These are phyloP conservation scores for Isochrysis galbana DNA, from an alignment of 78 protist species.

Conservation along the genomic window DNA sequence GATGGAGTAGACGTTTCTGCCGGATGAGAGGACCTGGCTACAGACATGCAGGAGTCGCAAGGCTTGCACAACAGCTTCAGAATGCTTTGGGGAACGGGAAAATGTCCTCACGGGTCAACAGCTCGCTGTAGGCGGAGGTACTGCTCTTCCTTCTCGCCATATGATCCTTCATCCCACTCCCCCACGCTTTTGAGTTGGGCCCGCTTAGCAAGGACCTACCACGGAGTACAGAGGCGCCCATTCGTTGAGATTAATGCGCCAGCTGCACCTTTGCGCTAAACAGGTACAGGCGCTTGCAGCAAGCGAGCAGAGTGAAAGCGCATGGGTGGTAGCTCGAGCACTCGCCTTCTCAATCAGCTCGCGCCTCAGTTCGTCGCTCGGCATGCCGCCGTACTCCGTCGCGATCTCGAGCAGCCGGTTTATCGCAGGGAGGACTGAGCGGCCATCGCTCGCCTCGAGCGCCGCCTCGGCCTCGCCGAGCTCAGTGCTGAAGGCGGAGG, in stretches of 20 bases:
- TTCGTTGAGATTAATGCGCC: too few species aligned
- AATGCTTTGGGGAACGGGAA: too few species aligned
- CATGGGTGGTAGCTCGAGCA: too few species aligned
- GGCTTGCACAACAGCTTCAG: too few species aligned
- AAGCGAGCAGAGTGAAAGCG: too few species aligned
- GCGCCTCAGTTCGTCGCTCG: background rate
- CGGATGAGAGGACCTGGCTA: too few species aligned
- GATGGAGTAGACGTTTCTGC: too few species aligned
- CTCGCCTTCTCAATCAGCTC: background rate
- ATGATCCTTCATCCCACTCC: background rate
- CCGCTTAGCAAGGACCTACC: background rate
- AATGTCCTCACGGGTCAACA: background rate
- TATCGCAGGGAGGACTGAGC: background rate
- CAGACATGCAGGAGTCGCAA: too few species aligned
- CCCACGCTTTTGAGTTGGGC: background rate
- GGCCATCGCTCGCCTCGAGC: background rate
- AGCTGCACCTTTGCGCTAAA: too few species aligned
- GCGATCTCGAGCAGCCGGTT: background rate
- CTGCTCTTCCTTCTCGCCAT: background rate
- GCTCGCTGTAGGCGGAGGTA: background rate
- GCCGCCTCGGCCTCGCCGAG: background rate
- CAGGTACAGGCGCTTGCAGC: too few species aligned
- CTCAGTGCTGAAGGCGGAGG: background rate
- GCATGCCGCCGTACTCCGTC: background rate
- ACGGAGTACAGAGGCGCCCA: too few species aligned